phyloP scores from a whole-genome alignment of 441 rosid genomes.

The Adansonia rubrostipa region DNA sequence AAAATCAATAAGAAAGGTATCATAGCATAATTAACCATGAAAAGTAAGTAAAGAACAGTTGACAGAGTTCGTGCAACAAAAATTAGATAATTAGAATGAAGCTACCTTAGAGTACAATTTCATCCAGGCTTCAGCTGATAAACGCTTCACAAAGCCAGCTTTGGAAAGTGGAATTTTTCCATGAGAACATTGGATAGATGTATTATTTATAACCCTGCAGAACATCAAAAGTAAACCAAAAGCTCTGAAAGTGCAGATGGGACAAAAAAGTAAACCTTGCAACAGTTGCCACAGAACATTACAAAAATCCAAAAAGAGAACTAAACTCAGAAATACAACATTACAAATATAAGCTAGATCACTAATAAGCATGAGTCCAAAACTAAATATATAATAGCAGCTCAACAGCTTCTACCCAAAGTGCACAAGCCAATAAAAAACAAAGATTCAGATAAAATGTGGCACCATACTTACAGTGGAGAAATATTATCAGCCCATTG shows the following conservation, averaged over 20 bases:
- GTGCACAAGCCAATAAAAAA: conserved; percentile 15
- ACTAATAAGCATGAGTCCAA: not conserved
- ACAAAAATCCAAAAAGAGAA: conserved; percentile 1
- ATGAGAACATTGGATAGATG: conserved; percentile 77
- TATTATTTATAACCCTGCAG: conserved; percentile 76
- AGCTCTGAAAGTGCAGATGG: not conserved
- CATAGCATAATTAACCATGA: not conserved
- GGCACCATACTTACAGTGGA: conserved; percentile 65
- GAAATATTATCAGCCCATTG: conserved; percentile 81
- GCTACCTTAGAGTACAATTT: conserved; percentile 77
- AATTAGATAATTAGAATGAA: conserved; percentile 17
- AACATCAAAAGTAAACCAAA: conserved; percentile 18
- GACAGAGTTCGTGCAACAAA: not conserved
- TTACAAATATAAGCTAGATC: conserved; percentile 2
- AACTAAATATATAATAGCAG: not conserved
- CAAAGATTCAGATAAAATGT: conserved; percentile 23
- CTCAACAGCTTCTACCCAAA: not conserved
- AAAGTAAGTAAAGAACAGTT: conserved; percentile 1
- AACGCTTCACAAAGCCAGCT: conserved; percentile 75
- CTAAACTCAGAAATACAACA: not conserved
- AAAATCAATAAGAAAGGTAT: conserved; percentile 24
- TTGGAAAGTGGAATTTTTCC: conserved; percentile 79
- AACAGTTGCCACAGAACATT: not conserved
- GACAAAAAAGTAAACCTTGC: not conserved
- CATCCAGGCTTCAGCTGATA: conserved; percentile 80